Evolutionary conservation across 2,329 filamentous ascomycete genomes (phyloP).

Genomic region (Rhynchosporium graminicola): DNA sequence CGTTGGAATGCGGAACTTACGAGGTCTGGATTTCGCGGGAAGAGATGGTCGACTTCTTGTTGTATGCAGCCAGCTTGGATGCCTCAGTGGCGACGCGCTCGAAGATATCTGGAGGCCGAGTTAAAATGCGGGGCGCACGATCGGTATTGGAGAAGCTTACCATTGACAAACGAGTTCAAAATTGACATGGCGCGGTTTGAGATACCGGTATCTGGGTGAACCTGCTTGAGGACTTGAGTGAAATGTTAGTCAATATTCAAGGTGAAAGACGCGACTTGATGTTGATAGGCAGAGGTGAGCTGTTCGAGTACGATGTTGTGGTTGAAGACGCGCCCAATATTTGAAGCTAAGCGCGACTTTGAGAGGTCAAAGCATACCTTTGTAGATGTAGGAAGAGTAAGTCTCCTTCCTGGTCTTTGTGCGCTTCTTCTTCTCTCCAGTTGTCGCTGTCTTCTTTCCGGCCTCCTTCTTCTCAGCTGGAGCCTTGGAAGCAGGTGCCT

Average conservation of each 20-base stretch:
- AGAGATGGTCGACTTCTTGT: constrained; percentile 99
- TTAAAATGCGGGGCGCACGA: constrained; percentile 30
- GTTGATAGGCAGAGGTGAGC: constrained; percentile 8
- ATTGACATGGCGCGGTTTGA: constrained; percentile 99
- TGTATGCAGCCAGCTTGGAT: constrained; percentile 98
- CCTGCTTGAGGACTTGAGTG: constrained; percentile 91
- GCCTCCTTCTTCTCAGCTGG: constrained; percentile 99
- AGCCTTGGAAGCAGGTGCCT: constrained; percentile 82
- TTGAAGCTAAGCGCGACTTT: constrained; percentile 31
- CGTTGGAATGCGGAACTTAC: constrained; percentile 46
- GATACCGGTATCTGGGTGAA: constrained; percentile 99
- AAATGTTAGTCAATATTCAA: constrained; percentile 43
- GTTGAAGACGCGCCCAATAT: constrained; percentile 28
- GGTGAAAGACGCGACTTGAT: constrained; percentile 31
- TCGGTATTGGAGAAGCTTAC: constrained; percentile 52
- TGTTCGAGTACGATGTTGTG: constrained; percentile 15
- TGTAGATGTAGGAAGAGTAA: constrained; percentile 99
- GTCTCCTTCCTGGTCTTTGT: constrained; percentile 99
- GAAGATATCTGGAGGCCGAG: constrained; percentile 77
- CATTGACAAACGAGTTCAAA: constrained; percentile 99
- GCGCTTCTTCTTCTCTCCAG: constrained; percentile 99
- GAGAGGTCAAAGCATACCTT: constrained; percentile 64
- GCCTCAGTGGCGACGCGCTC: constrained; percentile 98
- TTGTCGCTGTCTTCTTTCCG: constrained; percentile 97
- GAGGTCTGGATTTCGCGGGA: constrained; percentile 99